phyloP scores from a whole-genome alignment of 345 rosid genomes.

The Corchorus capsularis region DNA sequence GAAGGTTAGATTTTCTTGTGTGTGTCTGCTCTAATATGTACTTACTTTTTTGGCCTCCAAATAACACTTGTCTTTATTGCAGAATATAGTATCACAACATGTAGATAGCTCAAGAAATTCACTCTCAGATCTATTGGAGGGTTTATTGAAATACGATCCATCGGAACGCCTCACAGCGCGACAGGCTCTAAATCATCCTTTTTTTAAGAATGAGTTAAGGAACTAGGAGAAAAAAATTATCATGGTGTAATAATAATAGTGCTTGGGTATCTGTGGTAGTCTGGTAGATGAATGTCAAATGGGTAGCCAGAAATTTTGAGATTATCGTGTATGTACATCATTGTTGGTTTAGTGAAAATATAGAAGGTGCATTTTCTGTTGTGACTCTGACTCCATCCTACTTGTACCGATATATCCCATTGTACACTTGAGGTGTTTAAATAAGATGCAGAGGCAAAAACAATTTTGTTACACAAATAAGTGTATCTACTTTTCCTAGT shows the following conservation, averaged over 20 bases:
- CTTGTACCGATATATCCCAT: not conserved
- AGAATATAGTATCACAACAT: slow-evolving; percentile 58
- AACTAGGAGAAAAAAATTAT: not conserved
- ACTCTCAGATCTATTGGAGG: slow-evolving; percentile 55
- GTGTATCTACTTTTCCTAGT: too few species aligned
- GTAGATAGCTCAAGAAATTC: slow-evolving; percentile 47
- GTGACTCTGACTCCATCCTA: not conserved
- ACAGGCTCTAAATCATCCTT: slow-evolving; percentile 73
- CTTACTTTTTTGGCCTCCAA: not conserved
- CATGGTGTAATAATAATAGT: not conserved
- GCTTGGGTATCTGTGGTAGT: not conserved
- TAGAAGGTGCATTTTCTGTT: not conserved
- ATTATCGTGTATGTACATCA: not conserved
- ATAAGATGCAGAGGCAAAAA: too few species aligned
- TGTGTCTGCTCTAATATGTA: not conserved
- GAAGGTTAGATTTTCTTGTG: slow-evolving; percentile 37
- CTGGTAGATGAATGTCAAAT: slow-evolving; percentile 20
- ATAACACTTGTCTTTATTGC: slow-evolving; percentile 21
- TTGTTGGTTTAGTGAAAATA: slow-evolving; percentile 9
- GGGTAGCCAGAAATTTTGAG: not conserved
- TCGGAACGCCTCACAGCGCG: slow-evolving; percentile 70
- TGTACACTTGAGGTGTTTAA: too few species aligned
- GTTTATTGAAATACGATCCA: slow-evolving; percentile 67
- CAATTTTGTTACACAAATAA: too few species aligned
- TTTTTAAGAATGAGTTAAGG: slow-evolving; percentile 45